These are phyloP conservation scores for Trifolium subterraneum DNA, from an alignment of 306 rosid species.

Conservation along the genomic window DNA sequence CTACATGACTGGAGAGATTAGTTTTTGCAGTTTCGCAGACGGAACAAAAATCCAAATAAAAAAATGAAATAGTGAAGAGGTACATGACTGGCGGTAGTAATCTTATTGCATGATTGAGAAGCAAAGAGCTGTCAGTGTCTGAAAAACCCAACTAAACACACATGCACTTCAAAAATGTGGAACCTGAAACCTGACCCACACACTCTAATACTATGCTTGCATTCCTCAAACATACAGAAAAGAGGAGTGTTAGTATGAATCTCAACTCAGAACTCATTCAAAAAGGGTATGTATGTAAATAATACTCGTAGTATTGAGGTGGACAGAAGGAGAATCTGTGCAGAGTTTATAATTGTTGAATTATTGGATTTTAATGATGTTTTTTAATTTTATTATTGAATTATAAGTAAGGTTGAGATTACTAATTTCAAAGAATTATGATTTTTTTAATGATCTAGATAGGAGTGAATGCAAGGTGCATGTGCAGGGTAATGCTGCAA, in stretches of 20 bases:
- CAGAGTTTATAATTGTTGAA: constrained; percentile 22
- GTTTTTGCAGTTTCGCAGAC: background rate
- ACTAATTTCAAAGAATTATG: background rate
- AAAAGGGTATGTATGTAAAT: background rate
- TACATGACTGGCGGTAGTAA: constrained; percentile 51
- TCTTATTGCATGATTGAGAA: constrained; percentile 54
- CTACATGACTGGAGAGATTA: background rate
- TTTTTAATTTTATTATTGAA: background rate
- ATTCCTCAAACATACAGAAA: constrained; percentile 15
- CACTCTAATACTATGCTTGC: constrained; percentile 32
- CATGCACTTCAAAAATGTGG: constrained; percentile 50
- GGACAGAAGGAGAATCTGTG: constrained; percentile 37
- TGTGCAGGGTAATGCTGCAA: constrained; percentile 52
- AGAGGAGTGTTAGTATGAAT: background rate
- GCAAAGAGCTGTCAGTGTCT: constrained; percentile 70
- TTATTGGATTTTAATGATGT: background rate
- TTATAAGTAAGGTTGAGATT: background rate
- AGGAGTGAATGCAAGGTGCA: constrained; percentile 48
- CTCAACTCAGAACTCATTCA: background rate
- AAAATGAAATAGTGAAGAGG: background rate
- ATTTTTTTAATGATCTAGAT: constrained; percentile 24
- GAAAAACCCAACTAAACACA: constrained; percentile 58
- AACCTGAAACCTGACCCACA: constrained; percentile 52
- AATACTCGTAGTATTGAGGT: constrained; percentile 14
- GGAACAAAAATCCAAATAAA: no score